Evolutionary conservation across 768 basidiomycete species (phyloP).

Genomic region (Leucocoprinus leucothites): DNA sequence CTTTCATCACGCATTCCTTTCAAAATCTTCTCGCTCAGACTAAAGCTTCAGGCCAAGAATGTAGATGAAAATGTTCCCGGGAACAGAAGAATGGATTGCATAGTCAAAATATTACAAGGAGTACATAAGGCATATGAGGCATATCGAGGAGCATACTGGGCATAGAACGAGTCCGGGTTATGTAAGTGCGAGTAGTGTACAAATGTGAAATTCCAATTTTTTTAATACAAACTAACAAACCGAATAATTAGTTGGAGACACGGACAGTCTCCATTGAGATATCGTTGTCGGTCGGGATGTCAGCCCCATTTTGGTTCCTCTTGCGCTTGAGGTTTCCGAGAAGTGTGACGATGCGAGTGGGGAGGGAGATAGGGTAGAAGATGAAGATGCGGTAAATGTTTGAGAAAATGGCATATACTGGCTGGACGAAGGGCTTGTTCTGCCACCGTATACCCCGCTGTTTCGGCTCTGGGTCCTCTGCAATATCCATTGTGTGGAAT

Average conservation of each 20-base stretch:
- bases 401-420: conserved; percentile 41
- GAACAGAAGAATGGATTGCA: conserved; percentile 26
- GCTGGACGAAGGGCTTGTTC: conserved; percentile 26
- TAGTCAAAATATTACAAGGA: conserved; percentile 8
- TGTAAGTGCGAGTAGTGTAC: conserved; percentile 11
- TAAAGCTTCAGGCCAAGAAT: not conserved
- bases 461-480: conserved; percentile 2
- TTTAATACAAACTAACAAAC: not conserved
- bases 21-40: not conserved
- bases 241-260: conserved; percentile 47
- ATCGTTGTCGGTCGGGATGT: conserved; percentile 18
- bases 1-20: not conserved
- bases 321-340: conserved; percentile 15
- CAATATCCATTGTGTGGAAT: conserved; percentile 13
- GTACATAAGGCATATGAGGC: conserved; percentile 20
- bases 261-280: conserved; percentile 40
- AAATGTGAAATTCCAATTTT: conserved; percentile 16
- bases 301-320: not conserved
- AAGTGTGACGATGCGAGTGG: conserved; percentile 32
- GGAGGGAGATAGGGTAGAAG: conserved; percentile 47
- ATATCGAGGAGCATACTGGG: conserved; percentile 31
- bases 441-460: conserved; percentile 1
- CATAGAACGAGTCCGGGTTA: conserved; percentile 25
- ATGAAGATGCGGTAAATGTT: conserved; percentile 47
- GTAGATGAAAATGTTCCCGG: not conserved